Base-by-base conservation (phyloP, 192 early-diverging fungal species). In the Spizellomyces punctatus region DNA sequence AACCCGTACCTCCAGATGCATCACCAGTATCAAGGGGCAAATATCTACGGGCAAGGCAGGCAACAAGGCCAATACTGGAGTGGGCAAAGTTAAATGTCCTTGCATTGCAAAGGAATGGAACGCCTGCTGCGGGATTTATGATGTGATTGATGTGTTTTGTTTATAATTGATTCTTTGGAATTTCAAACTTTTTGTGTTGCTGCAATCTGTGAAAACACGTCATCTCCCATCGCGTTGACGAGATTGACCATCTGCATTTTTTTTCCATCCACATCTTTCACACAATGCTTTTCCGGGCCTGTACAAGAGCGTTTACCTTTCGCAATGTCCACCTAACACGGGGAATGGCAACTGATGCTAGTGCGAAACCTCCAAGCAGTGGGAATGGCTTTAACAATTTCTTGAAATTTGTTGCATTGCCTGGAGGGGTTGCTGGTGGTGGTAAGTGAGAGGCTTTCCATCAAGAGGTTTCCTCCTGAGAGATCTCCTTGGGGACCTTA, bases 31-130 rank as follows among this genome's bases (percentile, higher is more conserved):
- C 73, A 77, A 46, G 21, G 46, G 14, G 56, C 44, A 27, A 46
- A 56, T 14, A 16, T 27, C 16, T 64, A 75, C 49, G 57, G 56
- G 44, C 47, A 56, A 12, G 21, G 56, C n/a, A 19, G 64, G n/a
- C 58, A 50, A 45, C 36, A 16, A 50, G 77, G 66, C 49, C 78
- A 76, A 64, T 79, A 79, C 69, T 79, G 77, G 77, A 75, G 59
- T 43, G 72, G 72, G 42, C 77, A 79, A 46, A 64, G 67, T 61
- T 79, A 47, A 71, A 67, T 14, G 10, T 66, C 36, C 27, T 36
- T 36, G 22, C 5, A 27, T 36, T 17, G 6, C 10, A 6, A 69
- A 63, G 12, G 49, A 36, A 36, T 3, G 27, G 3, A 3, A 36
- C 27, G 27, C 27, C 27, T 36, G 27, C 27, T 36, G 27, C 27